Conservation (phyloP, 2,329 filamentous ascomycete species). For the Truncatella angustata region DNA sequence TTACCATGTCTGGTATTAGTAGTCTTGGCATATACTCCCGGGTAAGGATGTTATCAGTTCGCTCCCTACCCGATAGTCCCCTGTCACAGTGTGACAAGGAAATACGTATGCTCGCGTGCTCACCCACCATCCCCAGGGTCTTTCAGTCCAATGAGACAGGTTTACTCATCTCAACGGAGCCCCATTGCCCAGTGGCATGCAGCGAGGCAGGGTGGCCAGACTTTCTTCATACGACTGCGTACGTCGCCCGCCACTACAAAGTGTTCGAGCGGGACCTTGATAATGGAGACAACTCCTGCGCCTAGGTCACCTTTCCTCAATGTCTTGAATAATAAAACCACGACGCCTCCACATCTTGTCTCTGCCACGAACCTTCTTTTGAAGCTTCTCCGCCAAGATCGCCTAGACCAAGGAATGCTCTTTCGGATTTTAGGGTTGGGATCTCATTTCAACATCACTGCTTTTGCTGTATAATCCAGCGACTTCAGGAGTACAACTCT, state of each 20-base stretch:
- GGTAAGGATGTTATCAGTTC: neutral
- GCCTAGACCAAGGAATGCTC: neutral
- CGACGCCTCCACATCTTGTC: neutral
- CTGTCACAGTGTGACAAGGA: constrained; percentile 6
- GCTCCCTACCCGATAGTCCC: neutral
- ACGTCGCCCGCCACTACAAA: neutral
- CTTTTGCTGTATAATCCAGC: neutral
- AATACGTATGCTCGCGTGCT: constrained; percentile 12
- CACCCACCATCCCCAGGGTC: neutral
- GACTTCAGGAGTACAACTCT: neutral
- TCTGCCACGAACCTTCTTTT: neutral
- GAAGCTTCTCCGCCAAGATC: neutral
- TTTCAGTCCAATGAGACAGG: neutral
- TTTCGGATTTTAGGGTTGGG: neutral
- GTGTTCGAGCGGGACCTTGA: neutral
- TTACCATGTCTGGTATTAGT: neutral
- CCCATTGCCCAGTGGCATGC: constrained; percentile 1
- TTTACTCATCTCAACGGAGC: neutral
- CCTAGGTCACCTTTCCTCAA: neutral
- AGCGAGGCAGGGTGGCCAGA: neutral
- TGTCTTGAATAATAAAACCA: neutral
- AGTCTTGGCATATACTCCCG: neutral
- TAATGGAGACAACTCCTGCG: constrained; percentile 1
- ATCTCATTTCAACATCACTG: neutral
- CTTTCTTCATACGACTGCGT: neutral